Percentiles rank a stretch among this genome's conserved stretches.
Evolutionary conservation across 2,329 filamentous ascomycete genomes (phyloP).

Genomic region (Penicillium sp.): DNA sequence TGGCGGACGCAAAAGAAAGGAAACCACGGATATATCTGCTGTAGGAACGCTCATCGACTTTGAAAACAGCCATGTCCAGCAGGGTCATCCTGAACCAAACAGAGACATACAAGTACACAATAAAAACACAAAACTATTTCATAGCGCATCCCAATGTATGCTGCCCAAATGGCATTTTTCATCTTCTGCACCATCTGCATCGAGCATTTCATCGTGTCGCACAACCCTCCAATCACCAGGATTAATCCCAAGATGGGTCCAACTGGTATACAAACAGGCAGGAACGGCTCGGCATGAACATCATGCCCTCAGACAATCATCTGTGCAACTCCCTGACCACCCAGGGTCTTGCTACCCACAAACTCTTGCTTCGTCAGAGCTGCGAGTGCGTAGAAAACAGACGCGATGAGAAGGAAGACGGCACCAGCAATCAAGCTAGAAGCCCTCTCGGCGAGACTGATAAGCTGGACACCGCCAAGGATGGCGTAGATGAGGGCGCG

Average conservation of each 20-base stretch:
- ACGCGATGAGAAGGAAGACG: slow-evolving; percentile 73
- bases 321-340: slow-evolving; percentile 88
- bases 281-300: not conserved
- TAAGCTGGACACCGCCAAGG: slow-evolving; percentile 81
- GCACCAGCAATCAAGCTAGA: slow-evolving; percentile 83
- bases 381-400: slow-evolving; percentile 66
- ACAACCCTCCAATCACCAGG: slow-evolving; percentile 3
- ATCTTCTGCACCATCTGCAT: slow-evolving; percentile 15
- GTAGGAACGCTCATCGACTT: slow-evolving; percentile 8
- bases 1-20: not conserved
- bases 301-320: slow-evolving; percentile 74
- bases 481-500: slow-evolving; percentile 79
- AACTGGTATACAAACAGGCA: not conserved
- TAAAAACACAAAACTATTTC: slow-evolving; percentile 17
- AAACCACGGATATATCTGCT: slow-evolving; percentile 5
- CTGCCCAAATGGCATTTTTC: slow-evolving; percentile 12
- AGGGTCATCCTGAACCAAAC: slow-evolving; percentile 4
- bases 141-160: slow-evolving; percentile 23
- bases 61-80: slow-evolving; percentile 9
- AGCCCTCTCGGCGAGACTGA: slow-evolving; percentile 64
- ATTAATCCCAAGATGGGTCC: not conserved
- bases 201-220: slow-evolving; percentile 20
- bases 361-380: slow-evolving; percentile 47
- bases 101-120: slow-evolving; percentile 24
- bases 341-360: slow-evolving; percentile 81